Conservation (phyloP, 1,139 yeast genomes). For the Yamadazyma pseudoaaseri region DNA sequence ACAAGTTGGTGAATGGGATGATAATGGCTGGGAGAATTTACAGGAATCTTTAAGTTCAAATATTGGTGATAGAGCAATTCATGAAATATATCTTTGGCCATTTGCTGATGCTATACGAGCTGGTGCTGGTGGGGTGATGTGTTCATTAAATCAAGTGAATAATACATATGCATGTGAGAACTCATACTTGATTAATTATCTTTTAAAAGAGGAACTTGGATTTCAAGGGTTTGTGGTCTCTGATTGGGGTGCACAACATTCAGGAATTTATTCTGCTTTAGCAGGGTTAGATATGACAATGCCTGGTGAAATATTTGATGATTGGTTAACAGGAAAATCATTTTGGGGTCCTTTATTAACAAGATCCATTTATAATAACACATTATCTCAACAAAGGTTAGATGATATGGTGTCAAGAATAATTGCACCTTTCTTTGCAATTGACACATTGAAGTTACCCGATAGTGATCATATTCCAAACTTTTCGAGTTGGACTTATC, state of each 20-base stretch:
- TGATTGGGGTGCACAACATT: conserved; percentile 66
- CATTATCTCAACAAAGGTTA: conserved; percentile 54
- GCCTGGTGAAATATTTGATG: conserved; percentile 61
- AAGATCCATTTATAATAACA: conserved; percentile 53
- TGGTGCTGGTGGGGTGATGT: conserved; percentile 63
- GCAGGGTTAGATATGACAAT: conserved; percentile 67
- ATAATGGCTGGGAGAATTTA: conserved; percentile 42
- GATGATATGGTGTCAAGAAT: conserved; percentile 65
- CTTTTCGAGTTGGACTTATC: conserved; percentile 59
- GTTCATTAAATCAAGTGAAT: conserved; percentile 60
- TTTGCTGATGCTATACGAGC: conserved; percentile 63
- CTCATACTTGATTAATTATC: conserved; percentile 52
- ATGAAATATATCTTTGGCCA: conserved; percentile 65
- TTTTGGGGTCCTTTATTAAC: conserved; percentile 61
- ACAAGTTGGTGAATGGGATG: conserved; percentile 57
- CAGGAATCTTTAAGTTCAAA: conserved; percentile 45
- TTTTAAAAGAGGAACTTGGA: conserved; percentile 61
- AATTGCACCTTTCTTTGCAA: conserved; percentile 55
- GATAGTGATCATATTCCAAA: conserved; percentile 49
- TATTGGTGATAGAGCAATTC: conserved; percentile 62
- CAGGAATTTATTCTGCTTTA: conserved; percentile 55
- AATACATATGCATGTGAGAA: conserved; percentile 63
- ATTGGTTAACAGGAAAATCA: conserved; percentile 54
- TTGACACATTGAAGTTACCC: conserved; percentile 31
- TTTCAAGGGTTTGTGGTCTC: conserved; percentile 67